Percentiles rank a stretch among this genome's conserved stretches.
Conservation (phyloP, 2,329 filamentous ascomycete genomes). For the Colletotrichum sp. region DNA sequence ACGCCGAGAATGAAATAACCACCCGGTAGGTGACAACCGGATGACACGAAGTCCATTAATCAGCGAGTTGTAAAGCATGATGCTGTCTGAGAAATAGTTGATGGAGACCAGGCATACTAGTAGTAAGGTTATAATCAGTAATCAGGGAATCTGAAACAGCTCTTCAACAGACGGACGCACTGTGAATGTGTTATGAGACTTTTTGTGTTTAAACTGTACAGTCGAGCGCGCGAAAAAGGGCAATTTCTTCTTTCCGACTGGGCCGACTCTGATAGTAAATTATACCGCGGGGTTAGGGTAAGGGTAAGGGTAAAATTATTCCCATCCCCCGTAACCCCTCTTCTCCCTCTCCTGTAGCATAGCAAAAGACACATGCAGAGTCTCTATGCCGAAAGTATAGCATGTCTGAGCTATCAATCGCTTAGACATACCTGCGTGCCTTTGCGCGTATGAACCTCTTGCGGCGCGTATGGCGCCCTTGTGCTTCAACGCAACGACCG, state of each 20-base stretch:
- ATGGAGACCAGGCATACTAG: no score
- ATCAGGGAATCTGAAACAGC: rapidly evolving
- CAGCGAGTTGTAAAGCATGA: rapidly evolving
- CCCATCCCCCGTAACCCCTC: no score
- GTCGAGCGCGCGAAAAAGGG: no score
- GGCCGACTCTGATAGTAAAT: rapidly evolving
- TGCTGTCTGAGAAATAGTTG: rapidly evolving
- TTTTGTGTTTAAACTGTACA: no score
- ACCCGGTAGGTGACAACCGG: rapidly evolving
- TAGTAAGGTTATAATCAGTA: no score
- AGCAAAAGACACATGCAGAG: no score
- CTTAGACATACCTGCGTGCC: no score
- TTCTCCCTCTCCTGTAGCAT: rapidly evolving
- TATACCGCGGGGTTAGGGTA: no score
- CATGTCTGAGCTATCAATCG: no score
- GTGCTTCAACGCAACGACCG: rapidly evolving
- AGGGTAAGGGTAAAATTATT: no score
- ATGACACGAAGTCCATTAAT: rapidly evolving
- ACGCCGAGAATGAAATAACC: rapidly evolving
- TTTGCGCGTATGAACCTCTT: no score
- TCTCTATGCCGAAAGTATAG: rapidly evolving
- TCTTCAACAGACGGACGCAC: rapidly evolving
- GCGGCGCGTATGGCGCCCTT: rapidly evolving
- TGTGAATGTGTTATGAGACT: rapidly evolving
- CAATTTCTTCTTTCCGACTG: no score